Percentiles rank a stretch among this genome's conserved stretches.
phyloP scores from a whole-genome alignment of 768 basidiomycete species.

The Lactarius deliciosus region DNA sequence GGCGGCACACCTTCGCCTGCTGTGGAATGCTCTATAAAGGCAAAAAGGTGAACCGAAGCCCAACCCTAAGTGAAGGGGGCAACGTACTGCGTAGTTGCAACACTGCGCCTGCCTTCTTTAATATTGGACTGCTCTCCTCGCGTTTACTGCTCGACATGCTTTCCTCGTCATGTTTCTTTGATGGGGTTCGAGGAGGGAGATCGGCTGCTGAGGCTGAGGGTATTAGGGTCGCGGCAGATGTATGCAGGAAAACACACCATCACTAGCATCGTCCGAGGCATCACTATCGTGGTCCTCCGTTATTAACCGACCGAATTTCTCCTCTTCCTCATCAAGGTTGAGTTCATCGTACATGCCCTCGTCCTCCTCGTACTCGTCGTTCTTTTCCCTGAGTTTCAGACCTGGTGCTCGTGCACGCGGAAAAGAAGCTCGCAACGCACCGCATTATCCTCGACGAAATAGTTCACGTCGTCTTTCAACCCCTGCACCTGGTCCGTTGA shows the following conservation, averaged over 20 bases:
- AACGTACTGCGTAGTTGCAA: constrained; percentile 72
- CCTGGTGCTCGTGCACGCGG: background rate
- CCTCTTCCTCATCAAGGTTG: constrained; percentile 95
- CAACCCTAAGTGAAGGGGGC: constrained; percentile 7
- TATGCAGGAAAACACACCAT: constrained; percentile 49
- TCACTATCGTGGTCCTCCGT: constrained; percentile 79
- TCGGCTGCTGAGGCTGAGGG: constrained; percentile 41
- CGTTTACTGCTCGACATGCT: constrained; percentile 71
- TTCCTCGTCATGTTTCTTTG: constrained; percentile 81
- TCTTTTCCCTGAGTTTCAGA: constrained; percentile 47
- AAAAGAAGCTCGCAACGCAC: constrained; percentile 50
- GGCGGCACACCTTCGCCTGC: constrained; percentile 53
- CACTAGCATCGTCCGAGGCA: constrained; percentile 70
- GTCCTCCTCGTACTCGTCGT: constrained; percentile 96
- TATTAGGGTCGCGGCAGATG: constrained; percentile 8
- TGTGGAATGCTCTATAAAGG: constrained; percentile 59
- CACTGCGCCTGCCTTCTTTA: constrained; percentile 70
- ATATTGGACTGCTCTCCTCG: constrained; percentile 66
- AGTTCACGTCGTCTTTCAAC: constrained; percentile 91
- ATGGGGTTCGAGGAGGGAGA: constrained; percentile 58
- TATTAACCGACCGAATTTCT: constrained; percentile 76
- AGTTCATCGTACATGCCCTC: constrained; percentile 98
- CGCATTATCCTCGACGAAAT: constrained; percentile 94
- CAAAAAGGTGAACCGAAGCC: constrained; percentile 15
- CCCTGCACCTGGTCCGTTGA: constrained; percentile 73